A percentile compares a stretch with the other conserved stretches of the same genome.
Conservation (phyloP, 2,329 filamentous ascomycete species). For the Ophiostoma piceae region DNA sequence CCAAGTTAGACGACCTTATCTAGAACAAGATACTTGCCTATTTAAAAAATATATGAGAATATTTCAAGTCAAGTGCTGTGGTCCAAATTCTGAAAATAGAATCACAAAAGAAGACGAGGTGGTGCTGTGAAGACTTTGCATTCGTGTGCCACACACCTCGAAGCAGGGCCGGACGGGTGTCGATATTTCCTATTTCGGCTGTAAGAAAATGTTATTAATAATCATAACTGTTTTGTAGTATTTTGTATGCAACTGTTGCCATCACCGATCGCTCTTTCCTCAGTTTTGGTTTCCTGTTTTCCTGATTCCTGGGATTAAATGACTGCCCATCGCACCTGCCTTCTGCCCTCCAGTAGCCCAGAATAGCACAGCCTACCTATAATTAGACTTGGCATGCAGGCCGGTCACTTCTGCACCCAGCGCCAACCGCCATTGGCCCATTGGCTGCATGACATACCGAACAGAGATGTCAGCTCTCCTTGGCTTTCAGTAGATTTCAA, state of each 20-base stretch:
- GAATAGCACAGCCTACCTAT: constrained; percentile 21
- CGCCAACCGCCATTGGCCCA: not conserved
- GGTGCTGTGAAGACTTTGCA: not conserved
- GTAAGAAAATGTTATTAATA: not conserved
- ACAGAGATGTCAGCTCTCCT: not conserved
- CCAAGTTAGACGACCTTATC: not conserved
- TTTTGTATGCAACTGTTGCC: not conserved
- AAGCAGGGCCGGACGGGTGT: not conserved
- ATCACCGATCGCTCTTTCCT: not conserved
- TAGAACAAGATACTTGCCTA: not conserved
- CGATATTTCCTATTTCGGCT: not conserved
- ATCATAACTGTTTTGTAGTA: not conserved
- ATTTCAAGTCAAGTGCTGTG: not conserved
- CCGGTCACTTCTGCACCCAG: not conserved
- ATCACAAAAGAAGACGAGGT: not conserved
- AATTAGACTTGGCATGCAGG: constrained; percentile 23
- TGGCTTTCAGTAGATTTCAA: not conserved
- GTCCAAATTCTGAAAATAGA: not conserved
- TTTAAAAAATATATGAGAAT: not conserved
- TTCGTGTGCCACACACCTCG: not conserved
- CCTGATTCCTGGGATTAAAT: not conserved
- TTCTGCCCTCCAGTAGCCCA: constrained; percentile 6
- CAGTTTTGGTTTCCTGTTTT: not conserved
- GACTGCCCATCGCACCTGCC: not conserved
- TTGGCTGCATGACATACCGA: not conserved